A percentile compares a stretch with the other conserved stretches of the same genome.
These are phyloP conservation scores for Trametes punicea DNA, from an alignment of 768 basidiomycete genomes.

Conservation along the genomic window DNA sequence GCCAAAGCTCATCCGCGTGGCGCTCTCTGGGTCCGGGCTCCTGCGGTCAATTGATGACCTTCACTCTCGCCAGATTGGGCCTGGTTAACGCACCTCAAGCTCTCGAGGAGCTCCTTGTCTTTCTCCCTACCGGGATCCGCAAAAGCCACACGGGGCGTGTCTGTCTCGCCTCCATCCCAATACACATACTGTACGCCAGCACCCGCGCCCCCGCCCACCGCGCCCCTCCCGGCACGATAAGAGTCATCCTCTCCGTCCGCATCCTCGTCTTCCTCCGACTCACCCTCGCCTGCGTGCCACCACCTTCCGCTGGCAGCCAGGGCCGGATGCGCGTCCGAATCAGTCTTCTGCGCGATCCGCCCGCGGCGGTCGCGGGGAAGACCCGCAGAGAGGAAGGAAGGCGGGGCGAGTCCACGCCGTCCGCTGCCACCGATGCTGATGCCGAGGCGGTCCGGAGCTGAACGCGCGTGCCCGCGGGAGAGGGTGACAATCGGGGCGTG, in stretches of 20 bases:
- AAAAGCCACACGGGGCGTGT: slow-evolving; percentile 48
- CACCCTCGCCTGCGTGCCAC: background rate
- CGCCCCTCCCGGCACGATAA: background rate
- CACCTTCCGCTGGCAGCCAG: background rate
- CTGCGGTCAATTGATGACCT: slow-evolving; percentile 26
- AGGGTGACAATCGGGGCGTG: slow-evolving; percentile 44
- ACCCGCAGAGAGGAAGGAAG: slow-evolving; percentile 70
- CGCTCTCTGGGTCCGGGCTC: slow-evolving; percentile 49
- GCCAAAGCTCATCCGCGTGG: slow-evolving; percentile 49
- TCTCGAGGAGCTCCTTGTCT: slow-evolving; percentile 56
- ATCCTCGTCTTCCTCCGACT: slow-evolving; percentile 26
- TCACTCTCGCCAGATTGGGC: slow-evolving; percentile 10
- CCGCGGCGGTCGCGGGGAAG: slow-evolving; percentile 77
- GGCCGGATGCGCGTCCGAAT: background rate
- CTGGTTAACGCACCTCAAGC: slow-evolving; percentile 38
- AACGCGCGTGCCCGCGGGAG: slow-evolving; percentile 6
- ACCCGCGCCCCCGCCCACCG: slow-evolving; percentile 23
- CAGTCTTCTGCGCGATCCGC: slow-evolving; percentile 55
- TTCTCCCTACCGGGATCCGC: slow-evolving; percentile 41
- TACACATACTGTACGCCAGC: slow-evolving; percentile 4
- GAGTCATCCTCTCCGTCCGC: slow-evolving; percentile 16
- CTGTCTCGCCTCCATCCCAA: slow-evolving; percentile 42
- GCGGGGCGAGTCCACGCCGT: slow-evolving; percentile 36
- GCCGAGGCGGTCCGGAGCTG: background rate
- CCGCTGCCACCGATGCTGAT: slow-evolving; percentile 18